These are phyloP conservation scores for Boletus bicolor DNA, from an alignment of 768 basidiomycete species.

Conservation along the genomic window DNA sequence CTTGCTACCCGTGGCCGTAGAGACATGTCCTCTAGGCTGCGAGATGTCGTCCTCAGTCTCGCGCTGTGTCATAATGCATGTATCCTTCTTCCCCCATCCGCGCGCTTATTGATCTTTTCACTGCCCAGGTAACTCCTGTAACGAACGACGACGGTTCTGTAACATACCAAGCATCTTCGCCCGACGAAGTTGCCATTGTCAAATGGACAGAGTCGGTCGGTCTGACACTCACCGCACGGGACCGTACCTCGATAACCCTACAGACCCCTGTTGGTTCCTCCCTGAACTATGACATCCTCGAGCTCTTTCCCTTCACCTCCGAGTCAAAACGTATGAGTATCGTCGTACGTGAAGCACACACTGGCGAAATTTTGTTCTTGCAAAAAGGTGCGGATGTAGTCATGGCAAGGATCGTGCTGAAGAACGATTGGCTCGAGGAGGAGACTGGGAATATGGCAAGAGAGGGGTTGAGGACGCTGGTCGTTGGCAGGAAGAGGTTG, in stretches of 20 bases:
- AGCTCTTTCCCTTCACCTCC: conserved; percentile 97
- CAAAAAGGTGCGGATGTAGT: conserved; percentile 99
- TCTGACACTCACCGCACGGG: conserved; percentile 81
- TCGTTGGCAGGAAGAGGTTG: conserved; percentile 82
- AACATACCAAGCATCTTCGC: conserved; percentile 98
- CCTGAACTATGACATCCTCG: conserved; percentile 80
- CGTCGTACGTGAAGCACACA: conserved; percentile 75
- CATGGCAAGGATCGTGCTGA: conserved; percentile 91
- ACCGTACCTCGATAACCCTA: conserved; percentile 87
- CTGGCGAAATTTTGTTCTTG: conserved; percentile 81
- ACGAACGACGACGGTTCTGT: conserved; percentile 91
- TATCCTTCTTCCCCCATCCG: conserved; percentile 1
- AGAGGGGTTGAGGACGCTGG: conserved; percentile 91
- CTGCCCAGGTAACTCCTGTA: conserved; percentile 90
- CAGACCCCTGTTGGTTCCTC: conserved; percentile 63
- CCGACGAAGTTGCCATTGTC: conserved; percentile 98
- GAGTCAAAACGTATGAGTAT: conserved; percentile 99
- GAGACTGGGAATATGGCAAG: conserved; percentile 98
- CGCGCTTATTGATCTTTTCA: neutral
- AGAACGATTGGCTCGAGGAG: conserved; percentile 99
- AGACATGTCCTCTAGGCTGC: conserved; percentile 92
- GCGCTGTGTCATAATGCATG: conserved; percentile 94
- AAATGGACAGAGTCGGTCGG: conserved; percentile 96
- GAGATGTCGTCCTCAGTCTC: conserved; percentile 88
- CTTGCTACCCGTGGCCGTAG: conserved; percentile 83